Conservation (phyloP, 768 basidiomycete genomes). For the Cubamyces sp. region DNA sequence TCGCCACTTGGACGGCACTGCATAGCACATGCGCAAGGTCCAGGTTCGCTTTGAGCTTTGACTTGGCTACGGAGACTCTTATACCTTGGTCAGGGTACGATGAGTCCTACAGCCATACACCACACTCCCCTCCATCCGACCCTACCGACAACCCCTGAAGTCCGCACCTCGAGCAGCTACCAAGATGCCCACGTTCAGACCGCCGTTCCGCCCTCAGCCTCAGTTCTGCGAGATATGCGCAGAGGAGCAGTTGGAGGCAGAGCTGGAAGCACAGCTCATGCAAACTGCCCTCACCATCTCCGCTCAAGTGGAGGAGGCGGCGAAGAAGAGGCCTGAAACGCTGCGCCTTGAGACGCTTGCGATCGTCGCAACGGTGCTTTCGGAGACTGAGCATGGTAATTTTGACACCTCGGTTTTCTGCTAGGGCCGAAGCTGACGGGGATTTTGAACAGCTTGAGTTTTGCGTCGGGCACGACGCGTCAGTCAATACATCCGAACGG, state of each 20-base stretch:
- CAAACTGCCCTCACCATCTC: background rate
- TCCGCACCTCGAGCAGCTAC: background rate
- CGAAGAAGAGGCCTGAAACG: background rate
- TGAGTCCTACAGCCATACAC: too few relatives aligned
- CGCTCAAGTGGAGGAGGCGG: background rate
- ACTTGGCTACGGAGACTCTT: background rate
- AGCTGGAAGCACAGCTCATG: background rate
- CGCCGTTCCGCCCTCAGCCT: background rate
- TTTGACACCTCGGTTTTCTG: background rate
- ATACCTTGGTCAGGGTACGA: too few relatives aligned
- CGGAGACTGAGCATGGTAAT: background rate
- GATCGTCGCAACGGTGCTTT: background rate
- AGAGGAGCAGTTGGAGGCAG: background rate
- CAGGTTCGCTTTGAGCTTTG: background rate
- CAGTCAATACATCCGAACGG: background rate
- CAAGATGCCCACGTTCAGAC: background rate
- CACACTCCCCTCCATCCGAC: too few relatives aligned
- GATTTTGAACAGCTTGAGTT: background rate
- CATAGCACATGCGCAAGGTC: too few relatives aligned
- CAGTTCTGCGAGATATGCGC: background rate
- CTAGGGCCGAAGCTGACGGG: background rate
- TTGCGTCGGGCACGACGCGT: background rate
- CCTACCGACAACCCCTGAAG: too few relatives aligned
- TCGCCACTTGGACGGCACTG: too few relatives aligned
- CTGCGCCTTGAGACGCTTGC: background rate